Conservation (phyloP, 2,329 filamentous ascomycete species). For the Balansia obtecta region DNA sequence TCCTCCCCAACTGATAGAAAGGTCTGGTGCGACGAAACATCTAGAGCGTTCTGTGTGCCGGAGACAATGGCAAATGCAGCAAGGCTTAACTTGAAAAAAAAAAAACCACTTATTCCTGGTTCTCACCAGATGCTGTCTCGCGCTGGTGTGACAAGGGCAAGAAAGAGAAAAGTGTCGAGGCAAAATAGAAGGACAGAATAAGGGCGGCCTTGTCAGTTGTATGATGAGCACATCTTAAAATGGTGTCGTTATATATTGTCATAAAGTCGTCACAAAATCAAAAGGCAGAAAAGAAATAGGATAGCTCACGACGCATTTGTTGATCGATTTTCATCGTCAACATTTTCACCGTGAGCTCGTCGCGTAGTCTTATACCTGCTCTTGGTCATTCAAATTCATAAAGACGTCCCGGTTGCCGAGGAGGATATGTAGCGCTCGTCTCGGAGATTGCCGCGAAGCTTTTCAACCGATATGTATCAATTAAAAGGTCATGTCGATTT, state of each 20-base stretch:
- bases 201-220: conserved; percentile 1
- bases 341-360: not conserved
- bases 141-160: not conserved
- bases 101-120: not conserved
- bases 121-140: not conserved
- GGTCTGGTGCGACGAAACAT: not conserved
- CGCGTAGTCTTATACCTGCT: conserved; percentile 2
- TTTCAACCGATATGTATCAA: conserved; percentile 22
- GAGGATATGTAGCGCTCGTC: conserved; percentile 17
- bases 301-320: not conserved
- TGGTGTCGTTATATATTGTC: conserved; percentile 14
- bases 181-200: not conserved
- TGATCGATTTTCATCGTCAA: not conserved
- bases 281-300: conserved; percentile 4
- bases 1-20: not conserved
- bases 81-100: not conserved
- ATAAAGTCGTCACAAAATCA: conserved; percentile 14
- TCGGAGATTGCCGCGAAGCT: conserved; percentile 24
- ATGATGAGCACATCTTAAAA: conserved; percentile 9
- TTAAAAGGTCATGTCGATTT: not conserved
- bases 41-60: not conserved
- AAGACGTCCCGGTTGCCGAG: conserved; percentile 5
- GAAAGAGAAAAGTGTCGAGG: not conserved
- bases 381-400: conserved; percentile 4
- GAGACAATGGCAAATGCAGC: not conserved